A percentile compares a stretch with the other conserved stretches of the same genome.
Evolutionary conservation across 1,284 basidiomycete species (phyloP).

Genomic region (Irpex rosettiformis): DNA sequence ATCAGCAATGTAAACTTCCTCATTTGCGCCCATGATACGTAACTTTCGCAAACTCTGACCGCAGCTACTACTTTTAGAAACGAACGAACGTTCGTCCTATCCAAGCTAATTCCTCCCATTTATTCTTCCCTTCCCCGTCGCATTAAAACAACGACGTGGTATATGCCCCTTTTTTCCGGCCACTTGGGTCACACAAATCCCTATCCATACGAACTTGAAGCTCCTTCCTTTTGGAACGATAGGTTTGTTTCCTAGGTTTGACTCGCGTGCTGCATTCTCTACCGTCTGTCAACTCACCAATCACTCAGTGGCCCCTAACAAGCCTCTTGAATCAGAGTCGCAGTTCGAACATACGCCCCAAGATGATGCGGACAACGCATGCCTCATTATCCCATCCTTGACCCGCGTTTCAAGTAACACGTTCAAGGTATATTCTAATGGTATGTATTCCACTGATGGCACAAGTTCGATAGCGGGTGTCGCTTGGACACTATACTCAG

Average conservation of each 20-base stretch:
- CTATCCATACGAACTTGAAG: too few relatives aligned
- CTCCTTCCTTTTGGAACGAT: not conserved
- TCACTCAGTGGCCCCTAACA: not conserved
- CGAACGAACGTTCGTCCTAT: not conserved
- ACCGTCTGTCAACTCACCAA: not conserved
- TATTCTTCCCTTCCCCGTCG: not conserved
- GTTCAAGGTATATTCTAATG: too few relatives aligned
- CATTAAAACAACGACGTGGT: too few relatives aligned
- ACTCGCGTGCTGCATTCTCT: not conserved
- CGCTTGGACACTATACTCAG: too few relatives aligned
- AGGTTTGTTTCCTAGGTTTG: not conserved
- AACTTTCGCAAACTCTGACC: not conserved
- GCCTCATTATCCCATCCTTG: too few relatives aligned
- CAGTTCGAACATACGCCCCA: too few relatives aligned
- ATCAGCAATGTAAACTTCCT: not conserved
- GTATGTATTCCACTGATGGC: too few relatives aligned
- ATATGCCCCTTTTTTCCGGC: too few relatives aligned
- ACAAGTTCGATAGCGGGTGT: too few relatives aligned
- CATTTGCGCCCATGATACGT: not conserved
- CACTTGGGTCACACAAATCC: too few relatives aligned
- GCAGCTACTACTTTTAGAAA: not conserved
- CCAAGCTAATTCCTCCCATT: not conserved
- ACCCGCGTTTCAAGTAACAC: too few relatives aligned
- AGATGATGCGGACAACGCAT: too few relatives aligned
- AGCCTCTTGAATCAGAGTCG: not conserved